phyloP scores from a whole-genome alignment of 192 early-diverging fungal species.

The Chytriomyces sp. region DNA sequence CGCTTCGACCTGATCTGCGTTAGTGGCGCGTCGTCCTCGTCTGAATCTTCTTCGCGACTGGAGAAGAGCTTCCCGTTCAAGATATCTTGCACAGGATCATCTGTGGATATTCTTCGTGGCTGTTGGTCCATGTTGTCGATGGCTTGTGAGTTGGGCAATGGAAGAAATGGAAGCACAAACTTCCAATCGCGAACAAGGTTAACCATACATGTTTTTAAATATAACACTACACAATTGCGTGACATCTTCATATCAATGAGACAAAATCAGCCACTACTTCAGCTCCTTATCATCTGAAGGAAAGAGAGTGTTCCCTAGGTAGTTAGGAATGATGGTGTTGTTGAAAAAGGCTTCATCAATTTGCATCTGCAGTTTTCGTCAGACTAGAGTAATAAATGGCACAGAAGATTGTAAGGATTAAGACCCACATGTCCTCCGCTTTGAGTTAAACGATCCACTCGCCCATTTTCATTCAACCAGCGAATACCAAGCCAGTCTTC shows the following conservation, averaged over 20 bases:
- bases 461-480: constrained; percentile 34
- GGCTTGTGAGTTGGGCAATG: too few species aligned
- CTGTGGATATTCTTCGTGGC: too few species aligned
- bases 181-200: neutral
- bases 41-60: neutral
- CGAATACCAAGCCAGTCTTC: constrained; percentile 51
- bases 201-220: neutral
- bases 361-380: constrained; percentile 23
- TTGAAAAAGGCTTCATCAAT: constrained; percentile 19
- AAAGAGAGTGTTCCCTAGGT: neutral
- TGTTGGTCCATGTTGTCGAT: neutral
- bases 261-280: neutral
- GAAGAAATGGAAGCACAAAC: too few species aligned
- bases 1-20: neutral
- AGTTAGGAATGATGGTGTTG: constrained; percentile 13
- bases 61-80: neutral
- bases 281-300: neutral
- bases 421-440: constrained; percentile 42
- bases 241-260: neutral
- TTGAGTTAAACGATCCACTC: constrained; percentile 29
- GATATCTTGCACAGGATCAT: neutral
- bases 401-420: neutral
- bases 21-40: neutral
- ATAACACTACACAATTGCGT: neutral
- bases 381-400: neutral